These are phyloP conservation scores for Canavalia ensiformis DNA, from an alignment of 306 rosid genomes.

Conservation along the genomic window DNA sequence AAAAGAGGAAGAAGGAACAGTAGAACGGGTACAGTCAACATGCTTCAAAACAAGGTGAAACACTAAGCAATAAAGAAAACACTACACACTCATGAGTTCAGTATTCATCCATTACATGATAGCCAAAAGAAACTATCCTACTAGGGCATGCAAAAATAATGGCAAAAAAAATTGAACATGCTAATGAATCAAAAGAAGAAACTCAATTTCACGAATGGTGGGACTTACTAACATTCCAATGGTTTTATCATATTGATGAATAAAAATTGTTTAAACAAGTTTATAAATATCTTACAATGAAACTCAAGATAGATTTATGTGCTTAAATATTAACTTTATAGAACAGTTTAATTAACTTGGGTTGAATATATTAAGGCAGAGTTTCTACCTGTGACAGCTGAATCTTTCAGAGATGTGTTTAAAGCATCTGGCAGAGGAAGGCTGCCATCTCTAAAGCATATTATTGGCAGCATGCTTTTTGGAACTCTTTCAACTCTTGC, in stretches of 20 bases:
- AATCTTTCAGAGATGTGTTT: constrained; percentile 64
- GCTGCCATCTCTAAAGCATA: constrained; percentile 93
- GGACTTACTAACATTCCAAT: background rate
- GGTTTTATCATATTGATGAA: constrained; percentile 19
- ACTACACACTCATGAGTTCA: constrained; percentile 17
- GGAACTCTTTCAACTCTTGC: constrained; percentile 62
- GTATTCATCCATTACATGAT: constrained; percentile 32
- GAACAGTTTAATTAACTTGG: constrained; percentile 21
- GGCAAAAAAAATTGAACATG: background rate
- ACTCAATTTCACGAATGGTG: background rate
- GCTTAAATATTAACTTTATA: constrained; percentile 12
- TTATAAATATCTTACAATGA: constrained; percentile 10
- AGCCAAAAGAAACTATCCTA: constrained; percentile 41
- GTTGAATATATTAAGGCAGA: constrained; percentile 28
- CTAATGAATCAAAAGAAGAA: constrained; percentile 35
- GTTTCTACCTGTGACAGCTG: constrained; percentile 60
- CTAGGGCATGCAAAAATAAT: constrained; percentile 23
- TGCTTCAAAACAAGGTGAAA: constrained; percentile 38
- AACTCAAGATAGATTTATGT: constrained; percentile 35
- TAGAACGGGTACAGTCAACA: constrained; percentile 13
- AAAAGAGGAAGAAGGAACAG: constrained; percentile 32
- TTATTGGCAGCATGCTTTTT: constrained; percentile 64
- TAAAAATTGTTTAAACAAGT: background rate
- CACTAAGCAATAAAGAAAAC: constrained; percentile 37
- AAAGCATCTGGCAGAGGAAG: constrained; percentile 87